phyloP scores from a whole-genome alignment of 352 stramenopile species.

The Aphanomyces euteiches region DNA sequence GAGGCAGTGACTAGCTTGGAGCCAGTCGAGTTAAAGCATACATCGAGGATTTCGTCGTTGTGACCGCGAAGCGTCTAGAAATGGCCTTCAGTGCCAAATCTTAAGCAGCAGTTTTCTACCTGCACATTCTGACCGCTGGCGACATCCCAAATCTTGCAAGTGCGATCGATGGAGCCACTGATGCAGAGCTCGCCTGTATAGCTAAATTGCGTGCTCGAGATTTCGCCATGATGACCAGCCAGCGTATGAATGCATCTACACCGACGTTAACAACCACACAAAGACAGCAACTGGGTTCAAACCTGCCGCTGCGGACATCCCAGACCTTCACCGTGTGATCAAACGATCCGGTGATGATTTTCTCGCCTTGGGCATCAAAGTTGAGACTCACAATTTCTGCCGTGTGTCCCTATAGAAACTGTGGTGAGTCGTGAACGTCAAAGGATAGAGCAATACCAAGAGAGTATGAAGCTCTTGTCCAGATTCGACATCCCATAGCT shows the following conservation, averaged over 20 bases:
- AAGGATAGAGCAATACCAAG: conserved; percentile 36
- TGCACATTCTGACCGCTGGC: conserved; percentile 87
- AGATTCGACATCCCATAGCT: conserved; percentile 94
- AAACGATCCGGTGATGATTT: conserved; percentile 94
- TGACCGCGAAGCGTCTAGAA: conserved; percentile 88
- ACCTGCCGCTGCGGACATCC: conserved; percentile 72
- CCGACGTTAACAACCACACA: background rate
- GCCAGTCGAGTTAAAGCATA: conserved; percentile 92
- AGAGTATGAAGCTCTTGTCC: conserved; percentile 92
- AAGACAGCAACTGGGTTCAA: background rate
- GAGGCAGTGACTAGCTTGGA: conserved; percentile 93
- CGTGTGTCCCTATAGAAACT: conserved; percentile 66
- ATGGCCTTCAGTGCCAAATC: background rate
- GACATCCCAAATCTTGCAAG: conserved; percentile 94
- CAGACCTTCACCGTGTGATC: conserved; percentile 94
- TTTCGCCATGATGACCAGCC: conserved; percentile 92
- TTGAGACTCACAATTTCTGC: conserved; percentile 93
- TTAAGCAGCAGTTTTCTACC: conserved; percentile 26
- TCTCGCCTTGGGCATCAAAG: conserved; percentile 90
- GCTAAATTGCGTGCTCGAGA: conserved; percentile 94
- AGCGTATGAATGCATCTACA: conserved; percentile 88
- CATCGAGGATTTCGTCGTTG: conserved; percentile 95
- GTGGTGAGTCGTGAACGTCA: background rate
- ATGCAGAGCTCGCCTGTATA: conserved; percentile 90
- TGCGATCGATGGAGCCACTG: conserved; percentile 92